Conservation (phyloP, 148 eudicot species). For the Fagopyrum homotropicum region DNA sequence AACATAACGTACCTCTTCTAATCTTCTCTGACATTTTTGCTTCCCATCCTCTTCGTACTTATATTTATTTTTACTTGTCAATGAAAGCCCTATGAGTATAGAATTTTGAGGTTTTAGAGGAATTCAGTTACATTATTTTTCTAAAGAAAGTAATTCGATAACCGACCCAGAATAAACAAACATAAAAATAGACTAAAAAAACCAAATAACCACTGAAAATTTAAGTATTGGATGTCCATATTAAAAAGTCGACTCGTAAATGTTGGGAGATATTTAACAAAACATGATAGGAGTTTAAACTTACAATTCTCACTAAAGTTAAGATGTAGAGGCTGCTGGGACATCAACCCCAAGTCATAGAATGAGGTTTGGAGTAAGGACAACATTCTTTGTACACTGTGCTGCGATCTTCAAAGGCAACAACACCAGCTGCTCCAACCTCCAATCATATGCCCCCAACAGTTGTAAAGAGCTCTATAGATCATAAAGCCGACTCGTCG, state of each 20-base stretch:
- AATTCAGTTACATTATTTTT: too few relatives aligned
- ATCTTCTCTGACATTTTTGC: too few relatives aligned
- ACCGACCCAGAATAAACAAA: too few relatives aligned
- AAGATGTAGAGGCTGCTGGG: background rate
- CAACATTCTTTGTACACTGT: background rate
- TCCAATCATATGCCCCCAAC: constrained; percentile 1
- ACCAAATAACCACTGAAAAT: too few relatives aligned
- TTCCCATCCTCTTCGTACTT: too few relatives aligned
- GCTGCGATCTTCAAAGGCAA: background rate
- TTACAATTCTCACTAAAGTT: background rate
- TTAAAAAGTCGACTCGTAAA: background rate
- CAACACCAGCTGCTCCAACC: background rate
- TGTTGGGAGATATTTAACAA: background rate
- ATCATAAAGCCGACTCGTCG: background rate
- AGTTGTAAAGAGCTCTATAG: background rate
- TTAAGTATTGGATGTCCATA: background rate
- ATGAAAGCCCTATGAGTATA: too few relatives aligned
- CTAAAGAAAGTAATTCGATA: too few relatives aligned
- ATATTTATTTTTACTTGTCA: too few relatives aligned
- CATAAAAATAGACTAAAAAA: too few relatives aligned
- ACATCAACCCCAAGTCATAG: background rate
- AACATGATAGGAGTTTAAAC: background rate
- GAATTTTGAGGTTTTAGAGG: too few relatives aligned
- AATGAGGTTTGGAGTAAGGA: background rate
- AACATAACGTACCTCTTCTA: too few relatives aligned